Conservation (phyloP, 192 early-diverging fungal genomes). For the Diversispora eburnea region DNA sequence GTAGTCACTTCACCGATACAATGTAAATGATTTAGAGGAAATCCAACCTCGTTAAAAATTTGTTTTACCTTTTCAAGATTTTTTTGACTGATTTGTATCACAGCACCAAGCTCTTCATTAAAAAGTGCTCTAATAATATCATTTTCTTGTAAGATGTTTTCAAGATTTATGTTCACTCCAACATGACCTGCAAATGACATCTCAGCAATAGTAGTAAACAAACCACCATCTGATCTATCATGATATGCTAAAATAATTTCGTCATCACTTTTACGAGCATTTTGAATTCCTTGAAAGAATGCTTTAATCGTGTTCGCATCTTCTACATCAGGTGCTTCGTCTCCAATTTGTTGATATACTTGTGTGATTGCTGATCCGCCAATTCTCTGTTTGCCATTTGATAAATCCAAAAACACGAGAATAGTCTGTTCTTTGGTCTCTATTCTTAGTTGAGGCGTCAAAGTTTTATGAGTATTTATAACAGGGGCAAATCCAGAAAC, state of each 20-base stretch:
- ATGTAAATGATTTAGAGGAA: conserved; percentile 55
- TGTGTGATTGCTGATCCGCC: conserved; percentile 95
- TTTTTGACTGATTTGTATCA: conserved; percentile 74
- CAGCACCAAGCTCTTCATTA: conserved; percentile 97
- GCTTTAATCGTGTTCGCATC: conserved; percentile 59
- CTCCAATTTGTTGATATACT: conserved; percentile 83
- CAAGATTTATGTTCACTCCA: conserved; percentile 70
- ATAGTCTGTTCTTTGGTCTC: conserved; percentile 45
- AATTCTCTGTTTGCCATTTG: conserved; percentile 75
- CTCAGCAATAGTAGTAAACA: conserved; percentile 87
- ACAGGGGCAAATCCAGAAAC: conserved; percentile 94
- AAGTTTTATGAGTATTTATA: conserved; percentile 75
- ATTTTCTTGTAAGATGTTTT: conserved; percentile 41
- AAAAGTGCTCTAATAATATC: conserved; percentile 69
- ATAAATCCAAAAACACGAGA: conserved; percentile 86
- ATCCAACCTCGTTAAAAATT: conserved; percentile 49
- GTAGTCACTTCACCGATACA: conserved; percentile 56
- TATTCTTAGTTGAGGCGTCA: conserved; percentile 80
- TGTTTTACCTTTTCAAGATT: conserved; percentile 53
- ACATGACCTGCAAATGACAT: conserved; percentile 97
- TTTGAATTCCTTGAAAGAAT: conserved; percentile 79
- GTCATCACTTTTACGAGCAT: conserved; percentile 36
- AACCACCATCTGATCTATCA: conserved; percentile 97
- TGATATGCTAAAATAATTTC: conserved; percentile 88
- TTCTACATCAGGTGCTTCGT: conserved; percentile 85